These are phyloP conservation scores for Aurinia saxatilis DNA, from an alignment of 345 rosid genomes.

Conservation along the genomic window DNA sequence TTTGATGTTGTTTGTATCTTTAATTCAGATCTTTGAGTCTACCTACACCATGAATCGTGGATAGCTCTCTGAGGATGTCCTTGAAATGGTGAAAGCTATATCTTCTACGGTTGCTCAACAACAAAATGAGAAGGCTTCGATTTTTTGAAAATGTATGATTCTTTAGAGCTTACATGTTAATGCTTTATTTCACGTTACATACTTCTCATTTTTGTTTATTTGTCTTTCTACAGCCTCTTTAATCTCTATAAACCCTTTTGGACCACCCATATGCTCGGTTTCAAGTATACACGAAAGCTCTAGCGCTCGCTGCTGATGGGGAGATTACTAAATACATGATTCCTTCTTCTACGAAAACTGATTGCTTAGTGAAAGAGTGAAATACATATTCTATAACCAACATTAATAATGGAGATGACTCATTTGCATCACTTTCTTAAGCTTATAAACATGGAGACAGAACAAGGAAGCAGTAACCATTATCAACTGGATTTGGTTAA, in stretches of 20 bases:
- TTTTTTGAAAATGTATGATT: constrained; percentile 75
- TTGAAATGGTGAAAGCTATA: constrained; percentile 67
- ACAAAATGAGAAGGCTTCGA: constrained; percentile 73
- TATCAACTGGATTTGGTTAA: background rate
- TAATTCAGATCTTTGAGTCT: constrained; percentile 91
- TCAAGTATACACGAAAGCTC: constrained; percentile 71
- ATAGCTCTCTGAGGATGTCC: constrained; percentile 59
- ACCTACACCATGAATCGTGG: constrained; percentile 81
- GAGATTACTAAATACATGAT: constrained; percentile 61
- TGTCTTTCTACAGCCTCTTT: constrained; percentile 64
- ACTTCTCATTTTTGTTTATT: background rate
- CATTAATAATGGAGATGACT: too few species aligned
- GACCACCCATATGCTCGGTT: constrained; percentile 59
- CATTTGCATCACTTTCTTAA: too few species aligned
- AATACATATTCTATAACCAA: too few species aligned
- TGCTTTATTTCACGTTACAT: background rate
- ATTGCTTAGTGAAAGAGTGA: constrained; percentile 93
- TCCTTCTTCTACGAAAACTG: constrained; percentile 75
- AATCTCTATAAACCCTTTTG: constrained; percentile 85
- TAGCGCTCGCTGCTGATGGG: constrained; percentile 61
- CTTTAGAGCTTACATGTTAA: background rate
- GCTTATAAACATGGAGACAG: too few species aligned
- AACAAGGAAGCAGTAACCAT: background rate
- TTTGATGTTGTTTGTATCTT: constrained; percentile 5
- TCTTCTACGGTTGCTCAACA: constrained; percentile 72